Evolutionary conservation across 2,329 filamentous ascomycete species (phyloP), one percentile per base, ranked within the genome.

Genomic region (Stachybotrys elegans): DNA sequence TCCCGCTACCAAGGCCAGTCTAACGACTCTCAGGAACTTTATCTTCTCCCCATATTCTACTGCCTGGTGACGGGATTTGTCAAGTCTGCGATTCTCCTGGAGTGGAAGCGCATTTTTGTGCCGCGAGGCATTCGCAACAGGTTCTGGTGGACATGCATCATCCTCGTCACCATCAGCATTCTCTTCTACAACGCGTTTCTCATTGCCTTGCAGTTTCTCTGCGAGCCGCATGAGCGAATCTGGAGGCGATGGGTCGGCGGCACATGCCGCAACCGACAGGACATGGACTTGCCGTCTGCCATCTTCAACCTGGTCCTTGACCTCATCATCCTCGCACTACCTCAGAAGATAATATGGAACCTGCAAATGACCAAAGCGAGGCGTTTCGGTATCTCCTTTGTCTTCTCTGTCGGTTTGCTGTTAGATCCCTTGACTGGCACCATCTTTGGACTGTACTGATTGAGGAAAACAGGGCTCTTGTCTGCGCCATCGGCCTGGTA

Each of bases 391-490:
- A 43, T 47, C 3, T 46, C 46, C 8, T 43, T 47, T 1, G 51
- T 55, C 11, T 57, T 58, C 14, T 49, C 48, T 2, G 42, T 54
- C 2, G 55, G 54, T 23, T 35, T 53, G 3, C 35, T 56, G 53
- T 58, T 46, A 39, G 48, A 12, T 38, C 35, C 21, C 14, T 38
- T 4, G 16, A 22, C 35, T 34, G n/a, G 22, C 4, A 5, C 21
- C 19, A 20, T 21, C 4, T 16, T 9, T 29, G n/a, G 9, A 29
- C 25, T 29, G n/a, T 29, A 29, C 25, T 9, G n/a, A 29, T n/a
- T 29, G n/a, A 9, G 25, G 9, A n/a, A 9, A 29, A 9, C 21
- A 38, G 35, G 11, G 35, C 16, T 3, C 13, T 38, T 38, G 35
- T 20, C 4, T 14, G 8, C 21, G 35, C 35, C 22, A 20, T 13